Conservation (phyloP, 1,284 basidiomycete genomes). For the Rhodotorula sp. region DNA sequence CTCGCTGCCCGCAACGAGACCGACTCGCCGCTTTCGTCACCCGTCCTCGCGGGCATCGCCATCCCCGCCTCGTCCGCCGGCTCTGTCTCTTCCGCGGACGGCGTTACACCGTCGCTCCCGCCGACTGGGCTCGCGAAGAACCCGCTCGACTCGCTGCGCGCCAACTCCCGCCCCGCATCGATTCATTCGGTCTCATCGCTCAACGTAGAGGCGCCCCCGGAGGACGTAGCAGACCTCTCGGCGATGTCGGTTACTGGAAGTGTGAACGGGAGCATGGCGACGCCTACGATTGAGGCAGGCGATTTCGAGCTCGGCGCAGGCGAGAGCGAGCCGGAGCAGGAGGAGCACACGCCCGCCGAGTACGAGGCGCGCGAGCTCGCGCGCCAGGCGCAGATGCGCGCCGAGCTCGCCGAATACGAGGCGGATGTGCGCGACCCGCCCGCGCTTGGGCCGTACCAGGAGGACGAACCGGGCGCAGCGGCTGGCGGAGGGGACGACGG, state of each 20-base stretch:
- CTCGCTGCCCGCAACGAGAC: background rate
- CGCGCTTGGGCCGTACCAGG: conserved; percentile 11
- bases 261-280: background rate
- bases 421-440: conserved; percentile 24
- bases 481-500: conserved; percentile 1
- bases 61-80: background rate
- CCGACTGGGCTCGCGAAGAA: conserved; percentile 4
- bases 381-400: conserved; percentile 8
- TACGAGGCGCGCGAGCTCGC: conserved; percentile 16
- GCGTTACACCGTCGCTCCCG: background rate
- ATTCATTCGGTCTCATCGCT: conserved; percentile 34
- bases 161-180: conserved; percentile 14
- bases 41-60: conserved; percentile 14
- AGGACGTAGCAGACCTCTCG: conserved; percentile 20
- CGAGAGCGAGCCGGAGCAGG: background rate
- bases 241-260: background rate
- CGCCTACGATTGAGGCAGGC: background rate
- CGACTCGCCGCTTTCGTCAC: conserved; percentile 20
- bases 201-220: conserved; percentile 30
- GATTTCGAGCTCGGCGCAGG: background rate
- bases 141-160: conserved; percentile 20
- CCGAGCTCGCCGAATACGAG: conserved; percentile 33
- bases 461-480: background rate
- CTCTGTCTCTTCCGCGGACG: conserved; percentile 1
- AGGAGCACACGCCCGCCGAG: background rate